phyloP scores from a whole-genome alignment of 192 early-diverging fungal genomes.

The Gonapodya prolifera region DNA sequence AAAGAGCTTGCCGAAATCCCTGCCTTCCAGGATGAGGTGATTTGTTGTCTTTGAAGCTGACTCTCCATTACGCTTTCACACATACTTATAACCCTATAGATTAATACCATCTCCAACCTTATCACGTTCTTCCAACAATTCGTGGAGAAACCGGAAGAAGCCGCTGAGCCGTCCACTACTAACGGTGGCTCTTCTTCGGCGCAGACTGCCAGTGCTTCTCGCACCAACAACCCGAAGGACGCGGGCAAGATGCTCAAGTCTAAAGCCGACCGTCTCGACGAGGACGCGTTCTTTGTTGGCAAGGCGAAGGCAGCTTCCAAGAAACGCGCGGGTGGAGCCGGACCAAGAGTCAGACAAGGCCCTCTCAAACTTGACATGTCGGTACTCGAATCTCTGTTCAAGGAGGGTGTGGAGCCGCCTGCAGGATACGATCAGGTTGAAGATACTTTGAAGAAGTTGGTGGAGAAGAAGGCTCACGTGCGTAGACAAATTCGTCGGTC shows the following conservation, averaged over 20 bases:
- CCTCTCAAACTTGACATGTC: not conserved
- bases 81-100: not conserved
- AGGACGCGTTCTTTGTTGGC: not conserved
- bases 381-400: not conserved
- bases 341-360: not conserved
- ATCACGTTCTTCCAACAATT: conserved; percentile 1
- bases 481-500: too few species aligned
- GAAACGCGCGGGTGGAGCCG: not conserved
- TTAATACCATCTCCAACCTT: not conserved
- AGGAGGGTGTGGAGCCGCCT: not conserved
- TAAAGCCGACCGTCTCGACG: not conserved
- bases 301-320: conserved; percentile 1
- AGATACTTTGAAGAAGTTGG: not conserved
- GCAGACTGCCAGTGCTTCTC: not conserved
- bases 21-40: conserved; percentile 5
- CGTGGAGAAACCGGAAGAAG: not conserved
- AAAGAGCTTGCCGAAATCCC: not conserved
- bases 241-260: not conserved
- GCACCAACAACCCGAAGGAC: not conserved
- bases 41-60: not conserved
- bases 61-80: not conserved
- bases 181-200: not conserved
- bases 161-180: not conserved
- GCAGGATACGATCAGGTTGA: not conserved
- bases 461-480: not conserved